phyloP scores from a whole-genome alignment of 2,329 filamentous ascomycete species.

The Trichoderma endophyticum region DNA sequence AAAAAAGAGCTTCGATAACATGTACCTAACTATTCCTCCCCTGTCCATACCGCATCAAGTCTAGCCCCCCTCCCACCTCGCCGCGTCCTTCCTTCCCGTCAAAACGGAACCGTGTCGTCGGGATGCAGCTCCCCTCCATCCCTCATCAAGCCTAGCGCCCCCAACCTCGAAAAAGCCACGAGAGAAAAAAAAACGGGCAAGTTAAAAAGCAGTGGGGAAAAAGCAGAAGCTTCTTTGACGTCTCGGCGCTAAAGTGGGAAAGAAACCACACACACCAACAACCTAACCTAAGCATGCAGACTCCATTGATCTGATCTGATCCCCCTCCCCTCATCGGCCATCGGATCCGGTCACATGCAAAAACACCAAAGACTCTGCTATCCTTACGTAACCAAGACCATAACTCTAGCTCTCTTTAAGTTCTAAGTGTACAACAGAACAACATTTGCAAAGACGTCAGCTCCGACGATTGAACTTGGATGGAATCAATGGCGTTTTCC shows the following conservation, averaged over 20 bases:
- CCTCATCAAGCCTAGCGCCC: background rate
- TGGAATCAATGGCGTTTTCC: background rate
- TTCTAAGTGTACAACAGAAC: background rate
- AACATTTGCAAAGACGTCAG: background rate
- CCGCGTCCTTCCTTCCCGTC: slow-evolving; percentile 21
- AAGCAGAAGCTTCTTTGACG: background rate
- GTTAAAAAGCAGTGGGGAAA: background rate
- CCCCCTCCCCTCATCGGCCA: background rate
- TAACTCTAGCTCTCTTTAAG: background rate
- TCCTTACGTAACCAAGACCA: background rate
- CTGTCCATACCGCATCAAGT: background rate
- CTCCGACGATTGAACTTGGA: background rate
- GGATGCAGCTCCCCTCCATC: background rate
- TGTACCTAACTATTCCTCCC: background rate
- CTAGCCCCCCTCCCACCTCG: background rate
- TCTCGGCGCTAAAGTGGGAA: background rate
- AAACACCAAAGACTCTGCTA: background rate
- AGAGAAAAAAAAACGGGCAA: background rate
- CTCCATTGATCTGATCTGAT: slow-evolving; percentile 13
- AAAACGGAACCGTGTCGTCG: slow-evolving; percentile 15
- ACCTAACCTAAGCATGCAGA: background rate
- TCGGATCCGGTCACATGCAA: slow-evolving; percentile 11
- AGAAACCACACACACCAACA: background rate
- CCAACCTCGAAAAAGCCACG: background rate
- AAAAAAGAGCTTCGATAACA: background rate